Conservation (phyloP, 495 filamentous ascomycete species). For the Talaromyces adpressus region DNA sequence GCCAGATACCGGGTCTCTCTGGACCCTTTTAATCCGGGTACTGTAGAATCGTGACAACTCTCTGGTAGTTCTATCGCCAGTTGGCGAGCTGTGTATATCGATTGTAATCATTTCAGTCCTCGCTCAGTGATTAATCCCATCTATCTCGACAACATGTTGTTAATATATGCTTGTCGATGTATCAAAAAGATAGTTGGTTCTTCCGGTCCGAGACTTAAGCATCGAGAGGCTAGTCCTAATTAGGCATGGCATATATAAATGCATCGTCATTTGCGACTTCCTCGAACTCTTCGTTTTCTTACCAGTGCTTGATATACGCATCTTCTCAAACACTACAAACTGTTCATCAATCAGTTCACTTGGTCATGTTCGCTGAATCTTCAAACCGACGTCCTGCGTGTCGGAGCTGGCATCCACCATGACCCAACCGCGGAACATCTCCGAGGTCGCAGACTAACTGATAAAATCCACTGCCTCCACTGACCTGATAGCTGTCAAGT, state of each 20-base stretch:
- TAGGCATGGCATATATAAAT: background rate
- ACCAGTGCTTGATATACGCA: too few relatives aligned
- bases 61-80: background rate
- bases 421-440: background rate
- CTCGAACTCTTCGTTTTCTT: background rate
- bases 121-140: background rate
- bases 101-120: background rate
- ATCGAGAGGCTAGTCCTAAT: background rate
- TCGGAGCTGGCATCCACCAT: background rate
- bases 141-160: background rate
- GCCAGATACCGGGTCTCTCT: background rate
- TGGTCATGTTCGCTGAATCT: too few relatives aligned
- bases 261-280: background rate
- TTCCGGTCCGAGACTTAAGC: background rate
- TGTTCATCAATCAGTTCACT: too few relatives aligned
- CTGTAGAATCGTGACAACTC: background rate
- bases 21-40: background rate
- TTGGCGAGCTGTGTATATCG: background rate
- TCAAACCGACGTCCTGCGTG: background rate
- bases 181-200: background rate
- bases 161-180: background rate
- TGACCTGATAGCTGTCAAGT: background rate
- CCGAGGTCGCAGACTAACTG: background rate
- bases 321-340: too few relatives aligned
- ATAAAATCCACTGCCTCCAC: background rate